Evolutionary conservation across 495 filamentous ascomycete genomes (phyloP), one percentile per base, ranked within the genome.

Genomic region (Pseudomonodictys pantanalensis): DNA sequence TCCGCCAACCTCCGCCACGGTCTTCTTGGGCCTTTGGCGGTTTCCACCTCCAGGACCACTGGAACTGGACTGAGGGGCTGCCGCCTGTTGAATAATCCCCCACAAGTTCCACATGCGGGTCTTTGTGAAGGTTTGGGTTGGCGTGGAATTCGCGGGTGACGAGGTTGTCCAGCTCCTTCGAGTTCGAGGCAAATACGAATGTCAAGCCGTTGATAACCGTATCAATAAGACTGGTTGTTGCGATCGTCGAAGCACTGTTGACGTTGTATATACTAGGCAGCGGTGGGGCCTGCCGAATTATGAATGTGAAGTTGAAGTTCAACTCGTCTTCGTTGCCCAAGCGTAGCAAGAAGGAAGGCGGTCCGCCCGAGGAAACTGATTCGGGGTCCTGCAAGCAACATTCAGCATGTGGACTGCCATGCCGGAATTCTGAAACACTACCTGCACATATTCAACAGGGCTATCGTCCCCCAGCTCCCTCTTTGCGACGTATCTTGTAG

Each of bases 1-100:
- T 97, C 66, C 89, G 88, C 93, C 93, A 97, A 23, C 93, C 93
- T 35, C 89, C 90, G 39, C 87, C 91, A 63, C 84, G 85, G 67
- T 97, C 93, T 67, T 97, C 93, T 28, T 71, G 73, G 22, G 76
- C 43, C 76, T 90, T 96, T 15, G 93, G 93, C 12, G 93, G 91
- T 64, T 88, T 89, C 93, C 93, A 98, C 77, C 82, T 90, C 93
- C 93, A 98, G 18, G 85, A 84, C 90, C 92, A 98, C 28, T 93
- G 86, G 70, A 97, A 96, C 23, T 92, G 86, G 46, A 96, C 88
- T 3, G 90, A 91, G 10, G 85, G 76, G 58, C 79, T 87, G 17
- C 91, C 90, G 9, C 81, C 85, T 0, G 93, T 98, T 0, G 83
- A 79, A 71, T 83, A 96, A 69, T 93, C 90, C 0, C 93, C 93